Base-by-base conservation (phyloP, 2,329 filamentous ascomycete genomes). In the Talaromyces sp. region DNA sequence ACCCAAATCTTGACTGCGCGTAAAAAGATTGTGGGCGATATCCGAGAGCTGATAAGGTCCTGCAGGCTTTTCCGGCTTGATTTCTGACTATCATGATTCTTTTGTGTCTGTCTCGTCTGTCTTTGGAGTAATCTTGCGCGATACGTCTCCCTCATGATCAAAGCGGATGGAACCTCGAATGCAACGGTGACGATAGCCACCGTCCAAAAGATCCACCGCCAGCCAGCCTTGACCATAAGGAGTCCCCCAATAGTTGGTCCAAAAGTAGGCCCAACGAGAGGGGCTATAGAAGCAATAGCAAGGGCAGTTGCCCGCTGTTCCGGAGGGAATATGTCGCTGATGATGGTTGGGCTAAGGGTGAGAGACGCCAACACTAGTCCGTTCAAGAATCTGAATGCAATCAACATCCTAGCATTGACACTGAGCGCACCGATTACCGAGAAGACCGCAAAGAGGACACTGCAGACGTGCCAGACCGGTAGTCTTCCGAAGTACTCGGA, bases 401-500 rank as follows among this genome's bases (percentile, higher is more conserved):
- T 79, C 53, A 88, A 77, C 39, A 79, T 71, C 28, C 68, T 69
- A 46, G 88, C 75, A 6, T 73, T 74, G 0, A 81, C 81, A 0
- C 84, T 78, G 3, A 88, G 73, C 1, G 84, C 87, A 57, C 84
- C 87, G 0, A 82, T 85, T 58, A 89, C 78, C 28, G 83, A 82
- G 74, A 84, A 87, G 1, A 81, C 66, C 57, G 84, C 80, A 45
- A 66, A 89, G 55, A 84, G 77, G 3, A 79, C 65, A 63, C 85
- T 89, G 59, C 83, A 81, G 1, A 67, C 67, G 21, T 81, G 78
- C 59, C 88, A 78, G 40, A 89, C 71, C 7, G 77, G 71, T 7
- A 81, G 70, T 7, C 86, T 78, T 0, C 86, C 86, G 65, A 86
- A 86, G 57, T 88, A 81, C 66, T 89, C 86, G 1, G 79, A 84